Evolutionary conservation across 2,329 filamentous ascomycete species (phyloP).

Genomic region (Rutstroemia sp.): DNA sequence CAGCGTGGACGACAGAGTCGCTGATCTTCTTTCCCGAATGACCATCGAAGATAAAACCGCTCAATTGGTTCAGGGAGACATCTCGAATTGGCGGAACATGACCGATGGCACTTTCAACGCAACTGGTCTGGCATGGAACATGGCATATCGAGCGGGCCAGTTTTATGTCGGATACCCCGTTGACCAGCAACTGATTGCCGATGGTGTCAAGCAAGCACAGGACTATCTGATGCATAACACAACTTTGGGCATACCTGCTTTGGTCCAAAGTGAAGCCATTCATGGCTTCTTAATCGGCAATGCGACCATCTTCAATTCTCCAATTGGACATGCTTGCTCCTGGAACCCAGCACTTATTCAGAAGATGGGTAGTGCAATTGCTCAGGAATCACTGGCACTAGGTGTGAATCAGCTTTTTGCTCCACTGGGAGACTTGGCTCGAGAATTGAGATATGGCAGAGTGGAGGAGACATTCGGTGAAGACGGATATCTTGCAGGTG

Average conservation of each 20-base stretch:
- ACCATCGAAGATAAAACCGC: slow-evolving; percentile 66
- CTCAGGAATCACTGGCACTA: slow-evolving; percentile 55
- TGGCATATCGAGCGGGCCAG: slow-evolving; percentile 42
- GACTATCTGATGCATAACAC: slow-evolving; percentile 63
- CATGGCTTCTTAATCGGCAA: slow-evolving; percentile 66
- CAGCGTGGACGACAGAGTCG: slow-evolving; percentile 54
- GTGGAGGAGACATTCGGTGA: slow-evolving; percentile 70
- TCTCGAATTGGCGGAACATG: slow-evolving; percentile 67
- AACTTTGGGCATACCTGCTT: slow-evolving; percentile 61
- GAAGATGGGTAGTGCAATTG: slow-evolving; percentile 61
- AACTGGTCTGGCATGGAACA: slow-evolving; percentile 58
- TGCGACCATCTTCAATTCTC: slow-evolving; percentile 73
- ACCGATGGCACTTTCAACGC: slow-evolving; percentile 60
- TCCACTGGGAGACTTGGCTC: slow-evolving; percentile 62
- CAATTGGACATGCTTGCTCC: slow-evolving; percentile 64
- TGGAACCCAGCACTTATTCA: slow-evolving; percentile 59
- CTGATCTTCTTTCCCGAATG: slow-evolving; percentile 65
- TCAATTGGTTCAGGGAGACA: slow-evolving; percentile 62
- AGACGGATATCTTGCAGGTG: slow-evolving; percentile 59
- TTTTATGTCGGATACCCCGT: slow-evolving; percentile 68
- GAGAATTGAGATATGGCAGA: slow-evolving; percentile 63
- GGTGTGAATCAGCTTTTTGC: slow-evolving; percentile 70
- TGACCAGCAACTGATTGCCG: slow-evolving; percentile 53
- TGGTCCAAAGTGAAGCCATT: slow-evolving; percentile 68
- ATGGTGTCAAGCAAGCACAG: slow-evolving; percentile 57